Conservation (phyloP, 2,329 filamentous ascomycete species). For the Elsinoe perseae region DNA sequence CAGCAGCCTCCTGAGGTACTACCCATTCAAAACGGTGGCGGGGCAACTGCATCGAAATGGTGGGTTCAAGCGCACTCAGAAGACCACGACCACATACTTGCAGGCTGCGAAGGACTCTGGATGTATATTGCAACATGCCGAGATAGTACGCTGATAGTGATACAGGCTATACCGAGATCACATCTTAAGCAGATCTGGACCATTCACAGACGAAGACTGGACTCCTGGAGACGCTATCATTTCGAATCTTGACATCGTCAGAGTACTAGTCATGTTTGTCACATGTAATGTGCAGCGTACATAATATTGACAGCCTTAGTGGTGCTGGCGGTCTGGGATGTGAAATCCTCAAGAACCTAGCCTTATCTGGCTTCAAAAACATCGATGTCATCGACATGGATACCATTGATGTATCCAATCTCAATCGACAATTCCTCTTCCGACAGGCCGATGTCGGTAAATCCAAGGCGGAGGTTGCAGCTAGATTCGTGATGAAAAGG, state of each 20-base stretch:
- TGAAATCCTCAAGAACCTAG: slow-evolving; percentile 93
- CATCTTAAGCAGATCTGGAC: slow-evolving; percentile 67
- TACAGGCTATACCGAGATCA: slow-evolving; percentile 60
- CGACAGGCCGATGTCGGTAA: slow-evolving; percentile 85
- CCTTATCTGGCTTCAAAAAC: slow-evolving; percentile 88
- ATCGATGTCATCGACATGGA: slow-evolving; percentile 99
- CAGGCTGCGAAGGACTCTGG: too few species aligned
- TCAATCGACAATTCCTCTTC: slow-evolving; percentile 97
- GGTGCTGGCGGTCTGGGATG: slow-evolving; percentile 92
- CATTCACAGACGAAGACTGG: slow-evolving; percentile 62
- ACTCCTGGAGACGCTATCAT: slow-evolving; percentile 44
- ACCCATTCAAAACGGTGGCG: slow-evolving; percentile 1
- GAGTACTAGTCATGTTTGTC: slow-evolving; percentile 32
- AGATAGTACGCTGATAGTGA: slow-evolving; percentile 35
- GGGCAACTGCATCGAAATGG: slow-evolving; percentile 16
- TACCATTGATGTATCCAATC: slow-evolving; percentile 96
- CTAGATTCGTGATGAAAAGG: slow-evolving; percentile 79
- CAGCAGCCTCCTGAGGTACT: neutral
- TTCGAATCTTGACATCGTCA: slow-evolving; percentile 58
- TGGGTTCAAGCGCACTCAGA: neutral
- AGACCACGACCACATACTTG: too few species aligned
- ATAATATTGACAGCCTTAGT: slow-evolving; percentile 39
- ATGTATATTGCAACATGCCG: too few species aligned
- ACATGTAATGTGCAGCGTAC: neutral
- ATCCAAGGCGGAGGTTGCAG: slow-evolving; percentile 87